phyloP scores from a whole-genome alignment of 2,329 filamentous ascomycete species.

The Calonectria montana region DNA sequence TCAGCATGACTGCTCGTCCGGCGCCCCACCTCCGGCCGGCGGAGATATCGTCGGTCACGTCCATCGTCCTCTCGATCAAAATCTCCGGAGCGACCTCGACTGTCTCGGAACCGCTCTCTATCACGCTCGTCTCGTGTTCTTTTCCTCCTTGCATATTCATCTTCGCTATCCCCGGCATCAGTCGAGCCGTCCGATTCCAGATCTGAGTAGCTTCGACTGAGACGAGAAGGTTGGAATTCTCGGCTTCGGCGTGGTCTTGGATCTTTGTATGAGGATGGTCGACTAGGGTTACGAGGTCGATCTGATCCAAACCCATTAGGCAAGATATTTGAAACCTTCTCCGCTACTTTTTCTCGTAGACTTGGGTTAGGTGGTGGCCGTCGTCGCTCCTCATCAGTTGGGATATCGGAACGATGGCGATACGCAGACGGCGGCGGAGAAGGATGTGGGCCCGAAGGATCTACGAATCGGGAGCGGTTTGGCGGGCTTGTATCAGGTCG shows the following conservation, averaged over 20 bases:
- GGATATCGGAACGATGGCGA: conserved; percentile 49
- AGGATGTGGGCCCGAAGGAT: conserved; percentile 29
- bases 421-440: conserved; percentile 43
- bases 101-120: conserved; percentile 41
- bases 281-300: conserved; percentile 50
- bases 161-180: conserved; percentile 48
- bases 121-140: conserved; percentile 43
- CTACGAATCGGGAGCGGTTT: conserved; percentile 7
- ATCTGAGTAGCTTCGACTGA: conserved; percentile 57
- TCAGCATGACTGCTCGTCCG: conserved; percentile 64
- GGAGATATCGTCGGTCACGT: conserved; percentile 49
- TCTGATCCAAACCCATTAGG: conserved; percentile 51
- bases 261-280: conserved; percentile 47
- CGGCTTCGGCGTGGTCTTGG: conserved; percentile 51
- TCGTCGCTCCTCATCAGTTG: conserved; percentile 51
- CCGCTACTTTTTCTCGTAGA: conserved; percentile 57
- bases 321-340: conserved; percentile 58
- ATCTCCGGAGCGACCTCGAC: conserved; percentile 51
- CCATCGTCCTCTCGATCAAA: conserved; percentile 52
- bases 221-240: conserved; percentile 55
- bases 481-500: conserved; percentile 43
- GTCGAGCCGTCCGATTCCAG: conserved; percentile 51
- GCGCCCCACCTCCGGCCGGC: conserved; percentile 54
- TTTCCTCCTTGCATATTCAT: conserved; percentile 43
- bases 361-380: conserved; percentile 52